Evolutionary conservation across 148 eudicot genomes (phyloP), one percentile per base, ranked within the genome.

Genomic region (Fagopyrum tataricum): DNA sequence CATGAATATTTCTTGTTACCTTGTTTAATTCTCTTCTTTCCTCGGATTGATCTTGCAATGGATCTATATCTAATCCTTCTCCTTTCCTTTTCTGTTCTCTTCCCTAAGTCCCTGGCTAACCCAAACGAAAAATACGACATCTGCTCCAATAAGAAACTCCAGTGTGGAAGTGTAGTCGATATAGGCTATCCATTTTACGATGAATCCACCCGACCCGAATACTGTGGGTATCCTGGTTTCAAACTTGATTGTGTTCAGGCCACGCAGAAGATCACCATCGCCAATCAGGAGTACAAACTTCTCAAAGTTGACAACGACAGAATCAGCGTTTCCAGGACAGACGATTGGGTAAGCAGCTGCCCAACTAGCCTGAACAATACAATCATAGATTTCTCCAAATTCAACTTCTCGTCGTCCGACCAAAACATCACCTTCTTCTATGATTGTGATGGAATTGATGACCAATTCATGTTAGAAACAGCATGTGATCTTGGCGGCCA

Each of bases 371-470:
- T 44, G 4, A n/a, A 2, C 3, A 69, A 43, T 21, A 69, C 72
- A 23, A 43, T 26, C 72, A 43, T 69, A 3, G 72, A 69, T 44
- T 69, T 18, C 51, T 69, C 72, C 23, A 69, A 18, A 23, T 69
- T 41, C 40, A 44, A 2, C 37, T 18, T 69, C 72, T 6, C 72
- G 2, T 18, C 72, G 26, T 3, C 49, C 49, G 2, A 69, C 26
- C 26, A 69, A 44, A 69, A 43, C 72, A 69, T 69, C 72, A 69
- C 49, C 37, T 69, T 69, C 51, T 69, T 69, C 47, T 69, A 44
- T 62, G 43, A 14, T 62, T 62, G 68, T 17, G 5, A 5, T 4
- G 5, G 8, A 7, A 69, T 10, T 17, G 10, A 11, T 15, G 14
- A 4, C 26, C 31, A 1, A 7, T 1, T 62, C 0, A 13, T 8